Evolutionary conservation across 1,139 yeast species (phyloP), one percentile per base, ranked within the genome.

Genomic region (Pichia sp.): DNA sequence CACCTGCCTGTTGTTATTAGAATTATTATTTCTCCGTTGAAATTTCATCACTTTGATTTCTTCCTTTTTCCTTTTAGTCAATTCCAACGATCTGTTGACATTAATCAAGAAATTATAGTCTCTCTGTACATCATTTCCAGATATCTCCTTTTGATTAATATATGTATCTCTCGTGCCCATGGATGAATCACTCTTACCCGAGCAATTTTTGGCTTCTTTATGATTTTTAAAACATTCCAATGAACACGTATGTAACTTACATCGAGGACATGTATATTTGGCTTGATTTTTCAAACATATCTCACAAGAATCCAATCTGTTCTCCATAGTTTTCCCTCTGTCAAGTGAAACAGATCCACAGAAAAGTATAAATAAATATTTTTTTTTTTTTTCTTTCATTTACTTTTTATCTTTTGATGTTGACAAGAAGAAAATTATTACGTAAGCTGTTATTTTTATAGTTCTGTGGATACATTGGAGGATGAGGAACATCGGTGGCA

Each of bases 181-280:
- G 0, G 57, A 47, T 1, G 52, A 31, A 57, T 84, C 87, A 33
- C 79, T 72, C 33, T 59, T 53, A 0, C 97, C 97, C 6, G 78
- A 64, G 59, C 97, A 90, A 33, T 71, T 69, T 9, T 73, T 67
- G 47, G 73, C 74, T 10, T 55, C 57, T 62, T 88, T 87, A 59
- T 90, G 97, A 33, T 69, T 59, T 50, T 75, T 77, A 28, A 84
- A 85, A 64, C 97, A 90, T 4, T 57, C 71, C 11, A 85, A 60
- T 0, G 85, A 78, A 60, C 97, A 90, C 0, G 94, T 82, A 47
- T 67, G 71, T 16, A 68, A 61, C 7, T 66, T 67, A 59, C 97
- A 90, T 9, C 84, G 81, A 0, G 97, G 97, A 60, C 97, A 90
- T n/a, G 73, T 79, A 60, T 90, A 90, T 57, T 81, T 85, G 47